These are phyloP conservation scores for Hansenula sp. DNA, from an alignment of 1,139 yeast genomes.

Conservation along the genomic window DNA sequence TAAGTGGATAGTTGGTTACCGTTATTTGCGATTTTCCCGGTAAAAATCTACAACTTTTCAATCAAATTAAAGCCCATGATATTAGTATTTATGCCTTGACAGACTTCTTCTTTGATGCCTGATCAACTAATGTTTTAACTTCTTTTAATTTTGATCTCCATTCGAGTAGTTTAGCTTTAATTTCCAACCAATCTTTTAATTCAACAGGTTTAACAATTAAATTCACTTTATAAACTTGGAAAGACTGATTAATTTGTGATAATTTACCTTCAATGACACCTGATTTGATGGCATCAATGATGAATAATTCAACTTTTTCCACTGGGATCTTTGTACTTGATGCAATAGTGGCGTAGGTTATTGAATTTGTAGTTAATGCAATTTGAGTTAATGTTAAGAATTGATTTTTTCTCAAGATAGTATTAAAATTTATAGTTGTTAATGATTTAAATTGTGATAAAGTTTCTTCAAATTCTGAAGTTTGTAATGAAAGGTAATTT, in stretches of 20 bases:
- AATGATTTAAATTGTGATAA: slow-evolving; percentile 5
- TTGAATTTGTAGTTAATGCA: slow-evolving; percentile 7
- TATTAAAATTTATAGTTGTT: slow-evolving; percentile 7
- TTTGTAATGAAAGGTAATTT: slow-evolving; percentile 12
- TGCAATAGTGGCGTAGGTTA: slow-evolving; percentile 15
- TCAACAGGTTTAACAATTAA: slow-evolving; percentile 14
- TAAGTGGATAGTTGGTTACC: too few species aligned
- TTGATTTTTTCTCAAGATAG: slow-evolving; percentile 15
- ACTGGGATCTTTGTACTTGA: slow-evolving; percentile 6
- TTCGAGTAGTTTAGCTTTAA: slow-evolving; percentile 14
- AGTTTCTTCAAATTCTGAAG: slow-evolving; percentile 11
- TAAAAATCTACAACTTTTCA: not conserved
- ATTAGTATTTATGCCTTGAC: slow-evolving; percentile 2
- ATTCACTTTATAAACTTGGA: slow-evolving; percentile 16
- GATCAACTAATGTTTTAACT: slow-evolving; percentile 16
- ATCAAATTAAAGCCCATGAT: too few species aligned
- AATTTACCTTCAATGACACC: slow-evolving; percentile 19
- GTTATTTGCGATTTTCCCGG: too few species aligned
- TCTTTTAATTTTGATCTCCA: slow-evolving; percentile 21
- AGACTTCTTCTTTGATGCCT: slow-evolving; percentile 16
- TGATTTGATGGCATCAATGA: slow-evolving; percentile 20
- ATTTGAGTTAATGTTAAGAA: slow-evolving; percentile 14
- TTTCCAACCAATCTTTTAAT: slow-evolving; percentile 17
- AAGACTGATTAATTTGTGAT: slow-evolving; percentile 14
- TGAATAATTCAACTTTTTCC: slow-evolving; percentile 15